A percentile compares a stretch with the other conserved stretches of the same genome.
Conservation (phyloP, 768 basidiomycete genomes). For the Suillus brevipes region DNA sequence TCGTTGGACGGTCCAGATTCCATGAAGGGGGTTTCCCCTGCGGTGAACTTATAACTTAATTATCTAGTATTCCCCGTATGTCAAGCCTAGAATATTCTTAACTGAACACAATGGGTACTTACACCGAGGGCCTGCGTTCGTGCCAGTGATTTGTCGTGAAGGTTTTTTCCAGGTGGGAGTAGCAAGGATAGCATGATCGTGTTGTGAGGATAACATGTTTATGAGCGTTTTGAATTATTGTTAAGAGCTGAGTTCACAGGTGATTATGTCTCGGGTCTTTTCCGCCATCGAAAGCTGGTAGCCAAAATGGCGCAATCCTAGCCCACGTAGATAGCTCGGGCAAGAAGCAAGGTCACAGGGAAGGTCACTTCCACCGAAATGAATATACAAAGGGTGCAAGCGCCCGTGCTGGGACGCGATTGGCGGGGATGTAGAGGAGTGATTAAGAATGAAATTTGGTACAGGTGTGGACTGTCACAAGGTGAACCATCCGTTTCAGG, state of each 20-base stretch:
- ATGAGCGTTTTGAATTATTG: background rate
- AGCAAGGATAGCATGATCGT: background rate
- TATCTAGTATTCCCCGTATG: background rate
- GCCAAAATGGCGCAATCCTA: slow-evolving; percentile 21
- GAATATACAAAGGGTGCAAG: slow-evolving; percentile 11
- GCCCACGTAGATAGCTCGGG: slow-evolving; percentile 6
- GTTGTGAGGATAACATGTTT: background rate
- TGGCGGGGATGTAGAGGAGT: slow-evolving; percentile 16
- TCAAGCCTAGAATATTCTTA: background rate
- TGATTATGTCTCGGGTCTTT: background rate
- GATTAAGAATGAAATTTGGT: background rate
- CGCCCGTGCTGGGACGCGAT: slow-evolving; percentile 25
- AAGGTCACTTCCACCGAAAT: slow-evolving; percentile 16
- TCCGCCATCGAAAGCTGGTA: slow-evolving; percentile 7
- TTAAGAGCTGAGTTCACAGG: background rate
- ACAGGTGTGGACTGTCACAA: background rate
- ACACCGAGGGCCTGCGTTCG: background rate
- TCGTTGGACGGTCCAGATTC: background rate
- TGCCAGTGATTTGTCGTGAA: background rate
- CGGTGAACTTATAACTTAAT: background rate
- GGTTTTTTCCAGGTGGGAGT: background rate
- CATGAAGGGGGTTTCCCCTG: background rate
- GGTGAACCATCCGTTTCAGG: background rate
- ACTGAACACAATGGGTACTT: background rate
- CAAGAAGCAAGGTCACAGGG: slow-evolving; percentile 18